phyloP scores from a whole-genome alignment of 345 rosid species.

The Trapa bicornis region DNA sequence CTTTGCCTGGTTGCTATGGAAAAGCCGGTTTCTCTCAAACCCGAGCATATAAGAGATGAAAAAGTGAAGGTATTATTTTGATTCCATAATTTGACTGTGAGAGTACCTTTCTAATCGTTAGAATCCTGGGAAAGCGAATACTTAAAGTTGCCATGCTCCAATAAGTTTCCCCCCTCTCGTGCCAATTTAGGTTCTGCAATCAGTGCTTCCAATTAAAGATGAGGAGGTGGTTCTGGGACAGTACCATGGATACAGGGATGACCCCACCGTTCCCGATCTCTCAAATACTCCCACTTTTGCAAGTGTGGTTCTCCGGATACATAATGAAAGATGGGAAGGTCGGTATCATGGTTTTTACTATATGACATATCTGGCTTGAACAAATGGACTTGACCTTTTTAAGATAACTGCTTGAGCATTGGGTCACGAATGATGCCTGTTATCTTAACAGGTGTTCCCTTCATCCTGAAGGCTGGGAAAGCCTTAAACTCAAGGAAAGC shows the following conservation, averaged over 20 bases:
- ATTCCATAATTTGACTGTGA: conserved; percentile 4
- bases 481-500: conserved; percentile 95
- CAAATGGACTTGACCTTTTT: background rate
- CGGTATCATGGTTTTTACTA: background rate
- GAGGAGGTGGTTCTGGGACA: conserved; percentile 97
- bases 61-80: conserved; percentile 71
- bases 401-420: background rate
- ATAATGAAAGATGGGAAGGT: conserved; percentile 99
- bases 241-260: conserved; percentile 80
- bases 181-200: conserved; percentile 74
- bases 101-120: background rate
- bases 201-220: conserved; percentile 77
- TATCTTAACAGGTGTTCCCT: conserved; percentile 73
- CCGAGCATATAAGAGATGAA: conserved; percentile 96
- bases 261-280: conserved; percentile 84
- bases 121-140: too few relatives aligned
- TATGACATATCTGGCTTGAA: background rate
- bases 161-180: background rate
- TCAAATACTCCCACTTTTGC: conserved; percentile 98
- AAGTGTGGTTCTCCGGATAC: conserved; percentile 61
- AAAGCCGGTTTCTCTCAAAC: conserved; percentile 91
- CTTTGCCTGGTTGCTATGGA: conserved; percentile 95
- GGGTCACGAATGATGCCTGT: background rate
- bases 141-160: background rate
- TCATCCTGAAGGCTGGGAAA: conserved; percentile 93